Base-by-base conservation (phyloP, 192 early-diverging fungal genomes). In the Funneliformis geosporum region DNA sequence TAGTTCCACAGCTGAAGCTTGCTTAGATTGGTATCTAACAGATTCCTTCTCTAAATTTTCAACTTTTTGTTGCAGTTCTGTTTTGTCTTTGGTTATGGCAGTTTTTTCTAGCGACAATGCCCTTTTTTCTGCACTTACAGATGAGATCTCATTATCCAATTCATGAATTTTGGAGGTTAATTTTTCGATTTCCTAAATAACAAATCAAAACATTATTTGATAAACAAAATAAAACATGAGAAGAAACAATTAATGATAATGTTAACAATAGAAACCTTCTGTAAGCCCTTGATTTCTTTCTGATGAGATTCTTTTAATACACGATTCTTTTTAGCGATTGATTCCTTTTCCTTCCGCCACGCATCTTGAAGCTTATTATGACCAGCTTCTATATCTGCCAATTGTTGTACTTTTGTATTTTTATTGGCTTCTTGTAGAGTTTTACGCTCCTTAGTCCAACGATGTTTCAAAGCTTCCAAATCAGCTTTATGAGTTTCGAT, bases 171-270 rank as follows among this genome's bases (percentile, higher is more conserved):
- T 79, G 21, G 47, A 47, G 23, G 21, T 70, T 59, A 70, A 40
- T 69, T 70, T 79, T 68, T 79, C 67, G 38, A 70, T 70, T 70
- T 79, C 77, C 77, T 79, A 60, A 69, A 67, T 60, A 60, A 75
- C 2, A 33, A 2, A 33, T 38, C 12, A 50, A 40, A 60, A 40
- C 60, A 40, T 28, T 7, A 38, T 6, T n/a, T 18, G 39, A 40
- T 8, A 28, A 60, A 8, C 10, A 59, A 60, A 39, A 65, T 46
- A 46, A 21, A 5, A 2, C 23, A 60, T 38, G 2, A 7, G 21
- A 33, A 59, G 18, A 6, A 43, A 44, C 14, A 23, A 0, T 25
- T 62, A 65, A n/a, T 27, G 39, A 39, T 1, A 60, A 23, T 33
- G n/a, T 21, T 11, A 12, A n/a, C 16, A 18, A 28, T 1, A 28